phyloP scores from a whole-genome alignment of 139 green algal genomes.

The Haematococcus sp. region DNA sequence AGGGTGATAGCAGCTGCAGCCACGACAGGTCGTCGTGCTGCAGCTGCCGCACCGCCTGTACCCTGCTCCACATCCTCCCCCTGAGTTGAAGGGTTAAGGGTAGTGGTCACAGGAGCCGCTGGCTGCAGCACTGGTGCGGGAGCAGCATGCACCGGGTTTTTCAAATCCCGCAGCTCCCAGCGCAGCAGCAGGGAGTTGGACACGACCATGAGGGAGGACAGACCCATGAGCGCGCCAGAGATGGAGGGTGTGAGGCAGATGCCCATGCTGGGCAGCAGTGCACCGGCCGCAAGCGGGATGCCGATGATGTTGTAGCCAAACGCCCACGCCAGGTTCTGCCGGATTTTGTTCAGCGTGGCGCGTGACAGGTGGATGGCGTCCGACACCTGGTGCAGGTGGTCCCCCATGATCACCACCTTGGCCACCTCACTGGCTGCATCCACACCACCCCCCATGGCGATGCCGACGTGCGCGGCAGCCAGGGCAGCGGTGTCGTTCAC shows the following conservation, averaged over 20 bases:
- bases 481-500: slow-evolving; percentile 89
- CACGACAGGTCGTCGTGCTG: too few relatives aligned
- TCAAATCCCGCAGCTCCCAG: slow-evolving; percentile 25
- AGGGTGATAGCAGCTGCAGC: too few relatives aligned
- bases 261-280: slow-evolving; percentile 44
- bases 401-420: slow-evolving; percentile 77
- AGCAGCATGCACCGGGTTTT: too few relatives aligned
- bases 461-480: slow-evolving; percentile 80
- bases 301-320: slow-evolving; percentile 86
- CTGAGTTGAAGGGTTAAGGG: too few relatives aligned
- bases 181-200: slow-evolving; percentile 84
- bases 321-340: slow-evolving; percentile 87
- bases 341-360: slow-evolving; percentile 81
- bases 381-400: slow-evolving; percentile 70
- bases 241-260: slow-evolving; percentile 55
- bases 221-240: slow-evolving; percentile 79
- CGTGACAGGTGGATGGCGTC: slow-evolving; percentile 75
- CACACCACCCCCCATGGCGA: slow-evolving; percentile 80
- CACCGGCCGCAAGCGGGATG: slow-evolving; percentile 64
- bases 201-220: slow-evolving; percentile 80
- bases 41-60: too few relatives aligned
- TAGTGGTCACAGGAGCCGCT: too few relatives aligned
- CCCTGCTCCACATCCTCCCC: too few relatives aligned
- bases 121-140: too few relatives aligned
- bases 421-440: slow-evolving; percentile 70